These are phyloP conservation scores for Tarenaya hassleriana DNA, from an alignment of 345 rosid genomes.

Conservation along the genomic window DNA sequence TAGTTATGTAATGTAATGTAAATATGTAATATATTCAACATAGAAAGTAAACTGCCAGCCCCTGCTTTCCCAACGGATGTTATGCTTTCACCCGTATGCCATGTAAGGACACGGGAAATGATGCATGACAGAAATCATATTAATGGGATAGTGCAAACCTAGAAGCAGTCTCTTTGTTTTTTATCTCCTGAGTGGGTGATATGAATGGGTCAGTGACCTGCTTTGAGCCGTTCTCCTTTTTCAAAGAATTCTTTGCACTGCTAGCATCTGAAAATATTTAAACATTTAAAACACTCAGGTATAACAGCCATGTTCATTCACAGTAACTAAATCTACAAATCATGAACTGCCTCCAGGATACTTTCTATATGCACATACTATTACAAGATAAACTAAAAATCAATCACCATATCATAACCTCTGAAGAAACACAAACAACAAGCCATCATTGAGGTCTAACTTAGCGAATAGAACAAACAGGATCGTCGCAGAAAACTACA, in stretches of 20 bases:
- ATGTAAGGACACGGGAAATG: constrained; percentile 4
- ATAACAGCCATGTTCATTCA: constrained; percentile 8
- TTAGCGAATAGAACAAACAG: constrained; percentile 11
- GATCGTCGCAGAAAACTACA: constrained; percentile 11
- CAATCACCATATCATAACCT: constrained; percentile 2
- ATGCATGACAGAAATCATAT: constrained; percentile 1
- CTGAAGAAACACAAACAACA: neutral
- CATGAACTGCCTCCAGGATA: constrained; percentile 7
- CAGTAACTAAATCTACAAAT: constrained; percentile 12
- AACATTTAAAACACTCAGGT: constrained; percentile 23
- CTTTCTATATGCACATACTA: constrained; percentile 7
- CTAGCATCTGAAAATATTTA: constrained; percentile 53
- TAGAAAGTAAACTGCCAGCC: neutral
- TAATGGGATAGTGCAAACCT: constrained; percentile 36
- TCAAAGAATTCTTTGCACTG: constrained; percentile 50
- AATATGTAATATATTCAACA: constrained; percentile 1
- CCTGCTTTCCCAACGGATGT: constrained; percentile 10
- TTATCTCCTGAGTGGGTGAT: constrained; percentile 37
- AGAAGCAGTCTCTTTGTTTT: constrained; percentile 40
- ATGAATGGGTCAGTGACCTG: constrained; percentile 41
- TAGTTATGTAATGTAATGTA: neutral
- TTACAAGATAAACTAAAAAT: neutral
- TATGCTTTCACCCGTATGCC: constrained; percentile 13
- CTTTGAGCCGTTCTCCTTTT: constrained; percentile 46
- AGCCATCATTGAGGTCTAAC: neutral